These are phyloP conservation scores for Botrytis elliptica DNA, from an alignment of 2,329 filamentous ascomycete species.

Conservation along the genomic window DNA sequence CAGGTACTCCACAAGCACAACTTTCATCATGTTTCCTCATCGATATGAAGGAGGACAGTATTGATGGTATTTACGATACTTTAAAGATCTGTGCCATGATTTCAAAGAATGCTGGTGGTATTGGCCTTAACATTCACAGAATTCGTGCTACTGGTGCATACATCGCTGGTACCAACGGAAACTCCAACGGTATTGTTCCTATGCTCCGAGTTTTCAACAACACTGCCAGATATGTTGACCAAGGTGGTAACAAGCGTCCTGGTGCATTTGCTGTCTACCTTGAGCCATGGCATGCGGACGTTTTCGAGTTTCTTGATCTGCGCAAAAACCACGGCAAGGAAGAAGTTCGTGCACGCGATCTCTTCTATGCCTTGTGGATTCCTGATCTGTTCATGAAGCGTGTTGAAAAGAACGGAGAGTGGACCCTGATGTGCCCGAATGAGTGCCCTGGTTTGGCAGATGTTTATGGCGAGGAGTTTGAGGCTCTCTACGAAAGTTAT, in stretches of 20 bases:
- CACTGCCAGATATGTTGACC: slow-evolving; percentile 96
- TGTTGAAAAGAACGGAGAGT: slow-evolving; percentile 92
- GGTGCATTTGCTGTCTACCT: slow-evolving; percentile 98
- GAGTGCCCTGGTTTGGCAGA: slow-evolving; percentile 94
- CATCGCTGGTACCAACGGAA: slow-evolving; percentile 96
- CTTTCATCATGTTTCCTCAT: slow-evolving; percentile 98
- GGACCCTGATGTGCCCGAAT: slow-evolving; percentile 98
- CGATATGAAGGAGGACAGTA: slow-evolving; percentile 99
- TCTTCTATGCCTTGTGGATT: slow-evolving; percentile 98
- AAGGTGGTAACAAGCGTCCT: slow-evolving; percentile 98
- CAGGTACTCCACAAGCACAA: slow-evolving; percentile 90
- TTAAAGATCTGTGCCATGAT: slow-evolving; percentile 99
- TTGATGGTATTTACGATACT: slow-evolving; percentile 98
- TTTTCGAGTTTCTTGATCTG: slow-evolving; percentile 95
- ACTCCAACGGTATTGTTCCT: slow-evolving; percentile 93
- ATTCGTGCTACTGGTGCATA: slow-evolving; percentile 98
- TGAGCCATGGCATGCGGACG: slow-evolving; percentile 97
- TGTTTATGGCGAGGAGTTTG: slow-evolving; percentile 96
- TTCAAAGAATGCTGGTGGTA: slow-evolving; percentile 98
- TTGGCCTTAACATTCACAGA: slow-evolving; percentile 93
- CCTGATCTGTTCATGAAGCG: slow-evolving; percentile 99
- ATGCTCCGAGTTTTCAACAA: slow-evolving; percentile 99
- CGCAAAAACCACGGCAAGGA: slow-evolving; percentile 99
- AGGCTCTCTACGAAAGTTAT: slow-evolving; percentile 90
- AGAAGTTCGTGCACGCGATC: slow-evolving; percentile 91